Base-by-base conservation (phyloP, 352 stramenopile species). In the Phytophthora meadii region DNA sequence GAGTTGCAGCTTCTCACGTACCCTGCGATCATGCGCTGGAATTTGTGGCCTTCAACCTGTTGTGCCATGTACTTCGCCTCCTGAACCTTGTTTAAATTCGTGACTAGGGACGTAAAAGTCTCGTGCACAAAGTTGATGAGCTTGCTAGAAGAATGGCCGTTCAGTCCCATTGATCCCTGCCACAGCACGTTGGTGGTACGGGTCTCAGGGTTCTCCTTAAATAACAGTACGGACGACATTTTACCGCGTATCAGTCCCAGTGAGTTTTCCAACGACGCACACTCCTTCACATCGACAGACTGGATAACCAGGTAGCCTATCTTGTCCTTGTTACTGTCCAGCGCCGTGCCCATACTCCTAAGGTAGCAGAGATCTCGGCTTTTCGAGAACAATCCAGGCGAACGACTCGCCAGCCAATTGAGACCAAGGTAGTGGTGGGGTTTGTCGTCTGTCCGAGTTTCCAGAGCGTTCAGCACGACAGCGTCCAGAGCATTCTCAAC, bases 341-440 rank as follows among this genome's bases (percentile, higher is more conserved):
- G 42, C 52, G 68, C 81, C 34, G 67, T 83, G 19, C 77, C 83
- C 11, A 72, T 86, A 47, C 79, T 81, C 63, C 76, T 68, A 6
- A 92, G 61, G 36, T 80, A 92, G 54, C 79, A 89, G 1, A 89
- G 12, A 51, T 92, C 83, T 36, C 77, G 68, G 68, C 72, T 89
- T 66, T 87, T 89, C 37, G 70, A 59, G 32, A 92, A 89, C n/a
- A 87, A 34, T 2, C 79, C 72, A 0, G 74, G 55, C 17, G 65
- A 79, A 22, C 76, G 70, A 39, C 68, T 61, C 3, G 79, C 81
- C 49, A 86, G 11, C 83, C 83, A 92, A 61, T 90, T 87, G 51
- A 92, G 75, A n/a, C 83, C 83, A 14, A 92, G 70, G 62, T 82
- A 92, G 48, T 79, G 71, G 51, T 82, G 72, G 28, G 81, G 79